phyloP scores from a whole-genome alignment of 176 grass and related monocot species.

The Paspalum notatum region DNA sequence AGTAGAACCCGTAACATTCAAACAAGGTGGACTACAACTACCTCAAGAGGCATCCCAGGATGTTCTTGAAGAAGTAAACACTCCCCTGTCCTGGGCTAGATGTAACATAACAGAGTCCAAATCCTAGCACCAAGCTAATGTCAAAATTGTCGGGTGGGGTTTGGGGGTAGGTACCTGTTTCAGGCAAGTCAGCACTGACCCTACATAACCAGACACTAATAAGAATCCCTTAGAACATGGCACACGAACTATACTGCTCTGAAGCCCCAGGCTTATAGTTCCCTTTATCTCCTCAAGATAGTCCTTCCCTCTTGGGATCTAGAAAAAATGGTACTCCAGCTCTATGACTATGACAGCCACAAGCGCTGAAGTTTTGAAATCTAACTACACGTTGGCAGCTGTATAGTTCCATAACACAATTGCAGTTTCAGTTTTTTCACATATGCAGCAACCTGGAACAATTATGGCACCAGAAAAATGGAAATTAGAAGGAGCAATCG shows the following conservation, averaged over 20 bases:
- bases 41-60: not conserved
- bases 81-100: not conserved
- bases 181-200: not conserved
- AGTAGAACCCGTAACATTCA: not conserved
- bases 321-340: not conserved
- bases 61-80: not conserved
- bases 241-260: not conserved
- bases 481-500: not conserved
- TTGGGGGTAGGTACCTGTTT: not conserved
- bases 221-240: not conserved
- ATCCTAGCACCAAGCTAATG: not conserved
- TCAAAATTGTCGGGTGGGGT: not conserved
- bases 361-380: slow-evolving; percentile 1
- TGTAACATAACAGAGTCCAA: slow-evolving; percentile 2
- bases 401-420: not conserved
- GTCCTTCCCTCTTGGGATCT: not conserved
- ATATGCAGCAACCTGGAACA: not conserved
- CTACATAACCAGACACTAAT: not conserved
- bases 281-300: not conserved
- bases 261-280: not conserved
- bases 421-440: slow-evolving; percentile 17
- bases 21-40: not conserved
- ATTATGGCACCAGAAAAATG: not conserved
- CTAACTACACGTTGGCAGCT: not conserved
- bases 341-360: not conserved